Base-by-base conservation (phyloP, 2,329 filamentous ascomycete genomes). In the Pseudopyrenochaeta lycopersici region DNA sequence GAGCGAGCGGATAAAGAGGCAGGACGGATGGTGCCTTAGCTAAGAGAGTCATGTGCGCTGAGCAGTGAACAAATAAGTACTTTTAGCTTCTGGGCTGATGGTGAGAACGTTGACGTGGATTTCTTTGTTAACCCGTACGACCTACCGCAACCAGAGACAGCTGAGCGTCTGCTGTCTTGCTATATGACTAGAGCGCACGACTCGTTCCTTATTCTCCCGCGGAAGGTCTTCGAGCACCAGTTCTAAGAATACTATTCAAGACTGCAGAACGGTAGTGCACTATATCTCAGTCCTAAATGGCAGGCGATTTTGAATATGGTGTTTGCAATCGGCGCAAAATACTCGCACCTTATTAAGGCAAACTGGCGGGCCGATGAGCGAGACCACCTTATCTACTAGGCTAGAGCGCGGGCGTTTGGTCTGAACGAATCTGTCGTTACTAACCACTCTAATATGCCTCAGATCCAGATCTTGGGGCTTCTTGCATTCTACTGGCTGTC, bases 271-370 rank as follows among this genome's bases (percentile, higher is more conserved):
- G 64, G 63, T 10, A 66, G 56, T 14, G 50, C 62, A 14, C 57
- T 60, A 2, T 54, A 40, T 3, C 50, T 68, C 3, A 68, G 60
- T 35, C 46, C 48, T 7, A 71, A 65, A 43, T 79, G 77, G 76
- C 68, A 74, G 29, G 72, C 72, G 5, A 76, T 77, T n/a, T 31
- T 79, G 46, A 78, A 80, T 35, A 51, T 79, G 21, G 69, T 79
- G 1, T 77, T 79, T 49, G 77, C 77, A 2, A 75, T 80, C 14
- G 77, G 71, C 4, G 72, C 77, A 32, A 73, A 72, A 47, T 72
- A 76, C 43, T 70, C 71, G n/a, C 66, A 74, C 45, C 66, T 76
- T 23, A 58, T 62, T 14, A 62, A 71, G 39, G 65, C 66, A 5
- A 53, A 47, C 4, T 70, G 67, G 67, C 54, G 46, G 44, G 62